Evolutionary conservation across 2,329 filamentous ascomycete genomes (phyloP).

Genomic region (Talaromyces atroroseus): DNA sequence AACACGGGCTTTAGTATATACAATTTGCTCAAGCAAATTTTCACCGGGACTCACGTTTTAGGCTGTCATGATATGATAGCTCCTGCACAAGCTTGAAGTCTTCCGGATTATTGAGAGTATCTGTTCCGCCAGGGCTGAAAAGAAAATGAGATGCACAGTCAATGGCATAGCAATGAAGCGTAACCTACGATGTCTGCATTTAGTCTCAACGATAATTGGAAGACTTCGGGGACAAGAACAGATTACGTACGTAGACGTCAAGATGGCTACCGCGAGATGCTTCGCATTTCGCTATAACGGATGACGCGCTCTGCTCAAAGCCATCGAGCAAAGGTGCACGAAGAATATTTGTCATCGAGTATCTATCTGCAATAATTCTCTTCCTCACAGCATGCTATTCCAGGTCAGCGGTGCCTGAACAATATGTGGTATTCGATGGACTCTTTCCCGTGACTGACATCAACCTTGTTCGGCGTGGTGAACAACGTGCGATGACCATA

Average conservation of each 20-base stretch:
- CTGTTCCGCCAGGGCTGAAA: conserved; percentile 61
- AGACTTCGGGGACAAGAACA: not conserved
- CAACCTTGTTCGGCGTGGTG: conserved; percentile 26
- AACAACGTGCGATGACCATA: conserved; percentile 35
- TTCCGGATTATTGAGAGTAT: conserved; percentile 51
- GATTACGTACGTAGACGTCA: conserved; percentile 55
- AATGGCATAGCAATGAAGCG: conserved; percentile 62
- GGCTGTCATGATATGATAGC: conserved; percentile 61
- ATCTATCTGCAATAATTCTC: conserved; percentile 59
- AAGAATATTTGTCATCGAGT: conserved; percentile 64
- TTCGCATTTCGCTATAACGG: conserved; percentile 52
- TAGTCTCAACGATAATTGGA: not conserved
- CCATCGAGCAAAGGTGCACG: conserved; percentile 51
- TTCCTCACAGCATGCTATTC: conserved; percentile 58
- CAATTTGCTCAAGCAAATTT: not conserved
- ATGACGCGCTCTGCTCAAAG: conserved; percentile 52
- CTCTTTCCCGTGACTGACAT: conserved; percentile 12
- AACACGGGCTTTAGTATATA: not conserved
- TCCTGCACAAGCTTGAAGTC: conserved; percentile 64
- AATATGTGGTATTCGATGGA: too few relatives aligned
- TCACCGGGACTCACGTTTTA: conserved; percentile 51
- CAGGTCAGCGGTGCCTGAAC: not conserved
- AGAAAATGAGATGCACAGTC: conserved; percentile 65
- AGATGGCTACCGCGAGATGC: conserved; percentile 43
- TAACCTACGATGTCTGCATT: conserved; percentile 21